Conservation (phyloP, 2,329 filamentous ascomycete genomes). For the Trichoderma arundinaceum region DNA sequence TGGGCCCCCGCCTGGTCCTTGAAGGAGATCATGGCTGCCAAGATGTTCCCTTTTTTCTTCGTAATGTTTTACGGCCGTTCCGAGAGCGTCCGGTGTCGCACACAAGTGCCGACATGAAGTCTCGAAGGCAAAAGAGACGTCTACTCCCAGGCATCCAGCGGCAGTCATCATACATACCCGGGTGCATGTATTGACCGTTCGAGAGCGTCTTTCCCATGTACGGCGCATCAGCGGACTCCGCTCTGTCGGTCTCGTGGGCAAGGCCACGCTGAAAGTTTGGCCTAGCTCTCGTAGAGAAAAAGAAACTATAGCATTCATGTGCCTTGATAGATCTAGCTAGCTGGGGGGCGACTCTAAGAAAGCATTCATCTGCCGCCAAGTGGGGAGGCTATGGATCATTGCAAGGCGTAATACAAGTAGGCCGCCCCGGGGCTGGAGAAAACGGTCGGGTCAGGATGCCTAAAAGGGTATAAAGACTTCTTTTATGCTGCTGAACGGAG, state of each 20-base stretch:
- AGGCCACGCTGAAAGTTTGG: not conserved
- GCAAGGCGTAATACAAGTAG: not conserved
- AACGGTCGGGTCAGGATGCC: slow-evolving; percentile 25
- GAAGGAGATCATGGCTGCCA: slow-evolving; percentile 26
- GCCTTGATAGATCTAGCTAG: slow-evolving; percentile 22
- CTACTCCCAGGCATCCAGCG: not conserved
- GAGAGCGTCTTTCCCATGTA: not conserved
- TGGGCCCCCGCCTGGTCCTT: slow-evolving; percentile 22
- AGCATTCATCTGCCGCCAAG: slow-evolving; percentile 13
- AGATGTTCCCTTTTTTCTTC: slow-evolving; percentile 13
- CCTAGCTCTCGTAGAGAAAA: slow-evolving; percentile 6
- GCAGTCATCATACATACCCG: not conserved
- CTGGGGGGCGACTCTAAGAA: slow-evolving; percentile 9
- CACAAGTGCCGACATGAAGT: not conserved
- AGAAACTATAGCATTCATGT: not conserved
- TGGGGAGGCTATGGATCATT: slow-evolving; percentile 18
- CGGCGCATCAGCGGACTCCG: slow-evolving; percentile 7
- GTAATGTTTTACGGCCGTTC: slow-evolving; percentile 2
- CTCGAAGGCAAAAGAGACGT: not conserved
- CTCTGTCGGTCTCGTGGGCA: slow-evolving; percentile 13
- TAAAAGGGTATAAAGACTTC: slow-evolving; percentile 21
- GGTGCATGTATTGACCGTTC: not conserved
- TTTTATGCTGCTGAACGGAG: slow-evolving; percentile 2
- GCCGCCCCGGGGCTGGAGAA: slow-evolving; percentile 15
- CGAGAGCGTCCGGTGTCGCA: slow-evolving; percentile 6